Base-by-base conservation (phyloP, 306 rosid species). In the Ziziphus jujuba region DNA sequence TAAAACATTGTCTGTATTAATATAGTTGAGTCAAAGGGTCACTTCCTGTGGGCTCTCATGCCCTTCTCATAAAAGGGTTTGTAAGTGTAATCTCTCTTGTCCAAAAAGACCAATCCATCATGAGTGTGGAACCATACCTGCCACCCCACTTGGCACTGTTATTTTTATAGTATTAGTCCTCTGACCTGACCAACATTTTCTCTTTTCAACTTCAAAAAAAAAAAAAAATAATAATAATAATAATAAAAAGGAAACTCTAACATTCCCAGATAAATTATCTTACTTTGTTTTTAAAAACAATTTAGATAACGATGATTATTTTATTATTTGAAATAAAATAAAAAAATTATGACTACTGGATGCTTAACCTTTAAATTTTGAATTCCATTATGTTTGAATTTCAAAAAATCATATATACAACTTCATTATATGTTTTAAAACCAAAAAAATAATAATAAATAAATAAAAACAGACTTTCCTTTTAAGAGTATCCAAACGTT, bases 91-190 rank as follows among this genome's bases (percentile, higher is more conserved):
- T 4, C 33, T 40, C 58, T 60, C 59, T 47, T 19, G 17, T 24
- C n/a, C 8, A 14, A 48, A 72, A 22, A 56, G 73, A 81, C 78
- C 61, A 70, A 55, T 2, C 63, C 75, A 81, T 67, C 59, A 23
- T 31, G 24, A 19, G 56, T 14, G 71, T 72, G 74, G 56, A 72
- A 53, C 51, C 54, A 38, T 15, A 49, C 53, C 70, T 51, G 57
- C 28, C 65, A 45, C 64, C 82, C 73, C 45, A 84, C 72, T 70
- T 81, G 77, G 63, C 85, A 73, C 8, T 38, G 55, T 52, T 47
- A 48, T 40, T 9, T 25, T 24, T 1, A 20, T 4, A n/a, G 12
- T 8, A 40, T 8, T 40, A 40, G 2, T 0, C 10, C 45, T 9
- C 10, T 40, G 4, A 10, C 45, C 12, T 40, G 45, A 40, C 45